Evolutionary conservation across 495 filamentous ascomycete species (phyloP), one percentile per base, ranked within the genome.

Genomic region (Penicillium cinerascens): DNA sequence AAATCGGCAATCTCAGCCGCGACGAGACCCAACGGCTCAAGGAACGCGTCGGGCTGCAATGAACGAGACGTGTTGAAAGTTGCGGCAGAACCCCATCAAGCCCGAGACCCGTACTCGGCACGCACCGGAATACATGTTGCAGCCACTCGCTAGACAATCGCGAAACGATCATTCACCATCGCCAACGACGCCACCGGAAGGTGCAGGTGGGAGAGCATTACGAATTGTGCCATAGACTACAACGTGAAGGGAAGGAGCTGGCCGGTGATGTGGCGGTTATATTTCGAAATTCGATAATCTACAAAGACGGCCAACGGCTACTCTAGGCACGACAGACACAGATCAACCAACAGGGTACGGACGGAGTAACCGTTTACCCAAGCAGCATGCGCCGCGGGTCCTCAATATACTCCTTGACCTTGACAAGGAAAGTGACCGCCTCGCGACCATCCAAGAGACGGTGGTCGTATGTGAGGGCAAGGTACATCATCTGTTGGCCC

Each of bases 371-470:
- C 27, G 49, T 54, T 67, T 71, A 82, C 33, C 74, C 79, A 26
- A 96, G 71, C 10, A 98, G 79, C 93, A 98, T 97, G 59, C 86
- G 86, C 35, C 90, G 77, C 8, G 93, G 93, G 66, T 98, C 95
- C 75, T 98, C 93, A 62, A 98, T 97, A 70, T 92, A 97, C 67
- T 97, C 88, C 80, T 96, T 96, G 64, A 97, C 69, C 85, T 96
- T 97, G 40, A 98, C 87, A 56, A 98, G 77, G 82, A 98, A 98
- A 52, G 92, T 95, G 23, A 96, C 91, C 11, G 91, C 95, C 76
- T 98, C 93, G 60, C 93, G 84, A 22, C 93, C 95, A 69, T 97
- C 95, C 22, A 98, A 77, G 35, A 97, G 81, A 56, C 93, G 87
- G 71, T 98, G 93, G 64, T 98, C 93, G 66, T 98, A 98, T 15